Base-by-base conservation (phyloP, 2,329 filamentous ascomycete genomes). In the Calonectria multiphialidica region DNA sequence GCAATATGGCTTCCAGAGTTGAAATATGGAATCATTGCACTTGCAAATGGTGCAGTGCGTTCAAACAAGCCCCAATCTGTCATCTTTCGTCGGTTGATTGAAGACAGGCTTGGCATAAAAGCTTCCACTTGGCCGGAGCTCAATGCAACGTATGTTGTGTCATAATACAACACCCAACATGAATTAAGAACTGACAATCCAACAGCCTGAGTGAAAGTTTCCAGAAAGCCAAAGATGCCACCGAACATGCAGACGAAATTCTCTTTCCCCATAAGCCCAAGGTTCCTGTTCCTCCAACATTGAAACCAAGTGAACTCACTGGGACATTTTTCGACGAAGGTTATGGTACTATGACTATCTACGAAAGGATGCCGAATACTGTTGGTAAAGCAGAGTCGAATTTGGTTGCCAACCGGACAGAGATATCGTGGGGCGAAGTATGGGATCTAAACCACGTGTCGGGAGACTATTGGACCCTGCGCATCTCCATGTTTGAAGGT, bases 1-100 rank as follows among this genome's bases (percentile, higher is more conserved):
- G 79, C 83, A 15, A 78, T 77, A 5, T 84, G 82, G 80, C 74
- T 84, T 3, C 83, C 83, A 0, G 76, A 81, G 0, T 69, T 72
- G 9, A 74, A 80, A 4, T 80, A 81, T 35, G 83, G 81, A 0
- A 73, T 84, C 5, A 78, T 82, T 0, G 75, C 77, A 0, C 80
- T 84, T 67, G 74, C 71, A 3, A 90, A 90, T 66, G 53, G 53
- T 5, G 53, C 30, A 3, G 18, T 5, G 21, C 37, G n/a, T 13
- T 50, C 63, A 12, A 66, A 40, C 15, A 37, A 37, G 5, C 33
- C 21, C 2, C 33, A 50, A 12, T 3, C 50, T n/a, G 28, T 66
- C n/a, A 55, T 66, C 2, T 18, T 57, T 30, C 37, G 49, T 10
- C 50, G 64, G 4, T 25, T 66, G 21, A 42, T 57, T 45, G 64